phyloP scores from a whole-genome alignment of 164 flowering plant species.

The Chloranthus sessilifolius region DNA sequence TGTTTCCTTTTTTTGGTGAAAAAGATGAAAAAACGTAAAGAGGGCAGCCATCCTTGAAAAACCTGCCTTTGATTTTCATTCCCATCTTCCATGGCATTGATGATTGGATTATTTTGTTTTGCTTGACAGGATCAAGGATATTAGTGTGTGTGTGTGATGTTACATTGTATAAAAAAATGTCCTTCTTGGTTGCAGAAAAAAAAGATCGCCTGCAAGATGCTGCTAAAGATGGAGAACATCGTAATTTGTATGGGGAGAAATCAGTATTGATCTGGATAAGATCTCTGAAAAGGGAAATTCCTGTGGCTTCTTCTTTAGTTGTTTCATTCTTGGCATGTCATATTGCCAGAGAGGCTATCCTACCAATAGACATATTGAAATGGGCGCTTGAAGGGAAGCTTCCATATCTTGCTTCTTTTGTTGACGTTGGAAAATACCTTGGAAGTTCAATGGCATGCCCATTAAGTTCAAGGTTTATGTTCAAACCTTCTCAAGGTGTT shows the following conservation, averaged over 20 bases:
- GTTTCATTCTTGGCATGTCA: constrained; percentile 80
- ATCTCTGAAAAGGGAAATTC: constrained; percentile 48
- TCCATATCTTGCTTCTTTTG: constrained; percentile 71
- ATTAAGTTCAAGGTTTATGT: constrained; percentile 56
- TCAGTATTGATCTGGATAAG: constrained; percentile 56
- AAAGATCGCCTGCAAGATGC: constrained; percentile 14
- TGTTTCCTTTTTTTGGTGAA: no score
- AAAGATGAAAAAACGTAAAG: no score
- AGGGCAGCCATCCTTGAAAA: no score
- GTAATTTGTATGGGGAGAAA: constrained; percentile 46
- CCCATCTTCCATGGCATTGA: no score
- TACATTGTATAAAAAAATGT: neutral
- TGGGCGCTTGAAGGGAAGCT: constrained; percentile 88
- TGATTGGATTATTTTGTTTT: no score
- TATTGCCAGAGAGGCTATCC: constrained; percentile 63
- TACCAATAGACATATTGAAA: constrained; percentile 68
- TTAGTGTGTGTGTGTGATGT: neutral
- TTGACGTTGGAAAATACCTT: constrained; percentile 48
- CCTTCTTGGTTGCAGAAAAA: constrained; percentile 31
- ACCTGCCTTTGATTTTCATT: no score
- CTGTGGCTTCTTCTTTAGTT: constrained; percentile 51
- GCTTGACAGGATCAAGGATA: neutral
- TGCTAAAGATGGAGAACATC: constrained; percentile 40
- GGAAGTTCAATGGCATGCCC: constrained; percentile 49
- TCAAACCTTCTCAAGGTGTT: constrained; percentile 48